Base-by-base conservation (phyloP, 129 eudicot species). In the Flaveria trinervia region DNA sequence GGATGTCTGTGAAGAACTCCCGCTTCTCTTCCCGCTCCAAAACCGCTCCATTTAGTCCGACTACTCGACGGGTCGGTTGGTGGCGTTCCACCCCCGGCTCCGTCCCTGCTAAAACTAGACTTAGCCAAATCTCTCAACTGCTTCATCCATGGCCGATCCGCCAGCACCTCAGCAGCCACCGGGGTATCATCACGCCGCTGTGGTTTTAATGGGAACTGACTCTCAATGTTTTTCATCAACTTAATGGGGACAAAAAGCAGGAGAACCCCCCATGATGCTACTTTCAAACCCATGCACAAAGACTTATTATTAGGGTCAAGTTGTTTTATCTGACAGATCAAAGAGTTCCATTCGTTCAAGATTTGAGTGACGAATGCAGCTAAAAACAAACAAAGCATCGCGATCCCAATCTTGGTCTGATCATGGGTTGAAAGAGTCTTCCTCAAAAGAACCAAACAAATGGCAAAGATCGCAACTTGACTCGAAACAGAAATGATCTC, bases 81-180 rank as follows among this genome's bases (percentile, higher is more conserved):
- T 3, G 81, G 22, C 41, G 72, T 41, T 9, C 67, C 77, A 39
- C 57, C 77, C 25, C 54, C 55, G n/a, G 52, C 51, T 0, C 65
- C 23, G 7, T 85, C 96, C 78, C 71, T 89, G 16, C 85, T 79
- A 73, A 90, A 90, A 83, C 98, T 89, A 6, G 96, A 80, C 84
- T 84, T 87, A 1, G 98, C 97, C 52, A 93, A 30, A 73, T 88
- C 98, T 48, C 98, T 81, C 56, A 94, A 54, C 52, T 87, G 98
- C 82, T 83, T 91, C 82, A 84, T 69, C 97, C 97, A 94, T 1
- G 98, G 88, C 46, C 68, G 89, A 14, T 91, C 98, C 9, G 54
- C 70, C 18, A 85, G 51, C 44, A 79, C 71, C 9, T 82, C 66
- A 0, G 75, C 51, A 2, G 75, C 83, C 41, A 36, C 41, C 65